phyloP scores from a whole-genome alignment of 2,329 filamentous ascomycete species.

The Fusarium domesticum region DNA sequence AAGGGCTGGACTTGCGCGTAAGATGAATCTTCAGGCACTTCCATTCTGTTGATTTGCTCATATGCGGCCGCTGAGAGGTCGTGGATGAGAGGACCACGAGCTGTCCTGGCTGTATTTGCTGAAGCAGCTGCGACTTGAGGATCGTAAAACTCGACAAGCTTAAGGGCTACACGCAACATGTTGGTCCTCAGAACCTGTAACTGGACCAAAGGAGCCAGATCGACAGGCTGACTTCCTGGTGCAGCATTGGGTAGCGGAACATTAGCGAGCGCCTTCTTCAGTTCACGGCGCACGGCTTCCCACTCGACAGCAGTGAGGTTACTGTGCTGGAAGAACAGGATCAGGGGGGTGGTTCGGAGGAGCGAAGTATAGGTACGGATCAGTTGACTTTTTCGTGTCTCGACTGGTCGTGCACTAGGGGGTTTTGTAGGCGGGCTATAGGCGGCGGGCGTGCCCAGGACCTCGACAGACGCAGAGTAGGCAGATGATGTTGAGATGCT shows the following conservation, averaged over 20 bases:
- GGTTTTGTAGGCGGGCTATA: constrained; percentile 70
- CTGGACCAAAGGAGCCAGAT: constrained; percentile 62
- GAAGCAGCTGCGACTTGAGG: constrained; percentile 41
- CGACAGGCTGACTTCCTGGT: constrained; percentile 33
- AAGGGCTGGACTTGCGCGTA: constrained; percentile 68
- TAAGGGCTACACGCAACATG: constrained; percentile 82
- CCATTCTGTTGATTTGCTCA: constrained; percentile 41
- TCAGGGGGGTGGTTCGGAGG: constrained; percentile 77
- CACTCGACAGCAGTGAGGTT: constrained; percentile 67
- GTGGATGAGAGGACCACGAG: constrained; percentile 39
- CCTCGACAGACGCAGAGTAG: constrained; percentile 25
- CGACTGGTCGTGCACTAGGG: constrained; percentile 79
- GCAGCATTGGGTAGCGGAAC: constrained; percentile 36
- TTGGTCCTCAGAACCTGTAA: constrained; percentile 83
- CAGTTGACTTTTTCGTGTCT: constrained; percentile 87
- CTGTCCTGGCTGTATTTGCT: constrained; percentile 31
- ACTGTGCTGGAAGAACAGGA: constrained; percentile 77
- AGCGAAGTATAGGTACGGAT: constrained; percentile 82
- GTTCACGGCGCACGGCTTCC: constrained; percentile 43
- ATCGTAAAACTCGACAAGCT: constrained; percentile 80
- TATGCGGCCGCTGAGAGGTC: constrained; percentile 56
- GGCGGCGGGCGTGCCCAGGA: constrained; percentile 41
- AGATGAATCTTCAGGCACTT: constrained; percentile 38
- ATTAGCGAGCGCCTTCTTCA: constrained; percentile 42
- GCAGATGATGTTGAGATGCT: constrained; percentile 29